Evolutionary conservation across 495 filamentous ascomycete species (phyloP).

Genomic region (Haplographium delicatum): DNA sequence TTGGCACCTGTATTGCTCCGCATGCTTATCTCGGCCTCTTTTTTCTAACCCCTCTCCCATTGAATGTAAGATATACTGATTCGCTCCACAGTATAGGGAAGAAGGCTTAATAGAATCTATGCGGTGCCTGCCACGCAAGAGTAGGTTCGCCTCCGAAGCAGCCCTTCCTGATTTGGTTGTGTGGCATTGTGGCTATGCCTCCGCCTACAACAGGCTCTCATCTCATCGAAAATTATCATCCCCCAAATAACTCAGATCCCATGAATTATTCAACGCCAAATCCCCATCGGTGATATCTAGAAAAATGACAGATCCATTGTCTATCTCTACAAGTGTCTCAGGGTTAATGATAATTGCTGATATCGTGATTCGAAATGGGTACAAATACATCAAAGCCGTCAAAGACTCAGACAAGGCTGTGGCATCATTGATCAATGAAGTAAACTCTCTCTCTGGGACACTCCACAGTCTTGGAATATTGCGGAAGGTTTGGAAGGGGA

Average conservation of each 20-base stretch:
- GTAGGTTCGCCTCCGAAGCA: too few species aligned
- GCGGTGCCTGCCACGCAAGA: too few species aligned
- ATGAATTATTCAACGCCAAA: neutral
- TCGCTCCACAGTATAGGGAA: too few species aligned
- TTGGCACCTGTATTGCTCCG: too few species aligned
- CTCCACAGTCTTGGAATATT: neutral
- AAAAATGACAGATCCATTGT: neutral
- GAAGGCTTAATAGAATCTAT: too few species aligned
- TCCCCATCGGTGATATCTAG: neutral
- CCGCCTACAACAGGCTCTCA: neutral
- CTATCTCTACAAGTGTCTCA: neutral
- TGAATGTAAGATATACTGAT: too few species aligned
- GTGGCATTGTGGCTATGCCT: neutral
- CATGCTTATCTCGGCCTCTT: too few species aligned
- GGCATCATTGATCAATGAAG: neutral
- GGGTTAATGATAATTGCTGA: neutral
- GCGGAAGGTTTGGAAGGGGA: neutral
- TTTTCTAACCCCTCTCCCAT: too few species aligned
- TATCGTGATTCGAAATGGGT: neutral
- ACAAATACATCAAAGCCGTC: neutral
- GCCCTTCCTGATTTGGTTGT: neutral
- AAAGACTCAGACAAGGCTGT: neutral
- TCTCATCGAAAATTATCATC: neutral
- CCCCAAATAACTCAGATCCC: neutral
- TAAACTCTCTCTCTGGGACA: neutral